Conservation (phyloP, 352 stramenopile genomes). For the Thraustochytrium striatum region DNA sequence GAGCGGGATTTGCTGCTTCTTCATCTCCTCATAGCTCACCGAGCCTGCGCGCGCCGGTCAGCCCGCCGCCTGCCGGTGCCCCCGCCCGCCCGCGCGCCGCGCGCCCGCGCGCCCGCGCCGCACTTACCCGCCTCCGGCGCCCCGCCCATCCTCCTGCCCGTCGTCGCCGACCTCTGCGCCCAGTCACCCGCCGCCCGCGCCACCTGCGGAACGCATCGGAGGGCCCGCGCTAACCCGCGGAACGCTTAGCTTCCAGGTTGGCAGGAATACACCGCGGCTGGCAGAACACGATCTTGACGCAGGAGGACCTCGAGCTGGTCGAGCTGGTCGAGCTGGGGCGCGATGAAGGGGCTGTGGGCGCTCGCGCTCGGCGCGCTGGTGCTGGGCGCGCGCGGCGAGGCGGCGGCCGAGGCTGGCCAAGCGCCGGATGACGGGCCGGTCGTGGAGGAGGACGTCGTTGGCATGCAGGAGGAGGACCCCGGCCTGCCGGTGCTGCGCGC, state of each 20-base stretch:
- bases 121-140: not conserved
- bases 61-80: not conserved
- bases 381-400: not conserved
- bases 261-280: no score
- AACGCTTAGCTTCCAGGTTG: no score
- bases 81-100: not conserved
- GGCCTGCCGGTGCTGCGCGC: not conserved
- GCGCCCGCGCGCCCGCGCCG: not conserved
- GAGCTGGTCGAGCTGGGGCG: not conserved
- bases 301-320: no score
- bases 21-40: conserved; percentile 73
- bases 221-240: no score
- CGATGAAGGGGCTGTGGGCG: not conserved
- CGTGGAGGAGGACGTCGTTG: no score
- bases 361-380: not conserved
- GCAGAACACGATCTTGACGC: no score
- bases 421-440: not conserved
- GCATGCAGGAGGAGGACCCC: no score
- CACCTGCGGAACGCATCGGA: no score
- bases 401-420: not conserved
- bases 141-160: not conserved
- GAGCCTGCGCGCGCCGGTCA: not conserved
- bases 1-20: conserved; percentile 80
- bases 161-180: no score
- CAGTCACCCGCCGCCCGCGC: no score